Conservation (phyloP, 768 basidiomycete genomes). For the Astraeus odoratus region DNA sequence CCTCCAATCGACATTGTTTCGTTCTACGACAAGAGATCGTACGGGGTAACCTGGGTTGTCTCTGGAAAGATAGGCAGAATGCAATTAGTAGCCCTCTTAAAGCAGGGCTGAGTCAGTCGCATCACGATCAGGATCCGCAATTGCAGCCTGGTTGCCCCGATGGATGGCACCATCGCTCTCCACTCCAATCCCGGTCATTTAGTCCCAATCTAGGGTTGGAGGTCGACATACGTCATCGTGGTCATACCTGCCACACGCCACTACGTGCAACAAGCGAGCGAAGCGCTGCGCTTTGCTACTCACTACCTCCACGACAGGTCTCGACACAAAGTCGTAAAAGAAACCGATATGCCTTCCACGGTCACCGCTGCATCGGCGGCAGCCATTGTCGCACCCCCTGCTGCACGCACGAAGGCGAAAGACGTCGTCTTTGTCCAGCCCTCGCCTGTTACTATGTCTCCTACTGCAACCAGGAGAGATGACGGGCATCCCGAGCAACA, state of each 20-base stretch:
- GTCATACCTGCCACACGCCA: too few relatives aligned
- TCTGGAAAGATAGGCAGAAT: neutral
- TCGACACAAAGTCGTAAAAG: too few relatives aligned
- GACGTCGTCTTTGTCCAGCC: conserved; percentile 15
- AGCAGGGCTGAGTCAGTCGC: neutral
- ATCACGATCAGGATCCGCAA: neutral
- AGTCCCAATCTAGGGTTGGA: neutral
- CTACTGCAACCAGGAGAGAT: neutral
- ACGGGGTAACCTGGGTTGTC: neutral
- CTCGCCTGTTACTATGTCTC: conserved; percentile 9
- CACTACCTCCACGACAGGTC: too few relatives aligned
- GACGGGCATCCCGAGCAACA: neutral
- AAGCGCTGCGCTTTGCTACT: neutral
- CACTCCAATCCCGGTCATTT: neutral
- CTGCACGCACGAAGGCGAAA: neutral
- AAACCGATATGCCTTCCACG: neutral
- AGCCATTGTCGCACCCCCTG: conserved; percentile 6
- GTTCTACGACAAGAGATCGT: neutral
- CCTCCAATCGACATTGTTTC: conserved; percentile 12
- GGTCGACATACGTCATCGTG: neutral
- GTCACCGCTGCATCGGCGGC: neutral
- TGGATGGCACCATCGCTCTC: too few relatives aligned
- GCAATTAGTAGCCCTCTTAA: neutral
- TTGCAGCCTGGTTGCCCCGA: neutral
- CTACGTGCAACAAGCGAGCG: too few relatives aligned